Base-by-base conservation (phyloP, 208 protist genomes). In the Acanthamoeba healyi region DNA sequence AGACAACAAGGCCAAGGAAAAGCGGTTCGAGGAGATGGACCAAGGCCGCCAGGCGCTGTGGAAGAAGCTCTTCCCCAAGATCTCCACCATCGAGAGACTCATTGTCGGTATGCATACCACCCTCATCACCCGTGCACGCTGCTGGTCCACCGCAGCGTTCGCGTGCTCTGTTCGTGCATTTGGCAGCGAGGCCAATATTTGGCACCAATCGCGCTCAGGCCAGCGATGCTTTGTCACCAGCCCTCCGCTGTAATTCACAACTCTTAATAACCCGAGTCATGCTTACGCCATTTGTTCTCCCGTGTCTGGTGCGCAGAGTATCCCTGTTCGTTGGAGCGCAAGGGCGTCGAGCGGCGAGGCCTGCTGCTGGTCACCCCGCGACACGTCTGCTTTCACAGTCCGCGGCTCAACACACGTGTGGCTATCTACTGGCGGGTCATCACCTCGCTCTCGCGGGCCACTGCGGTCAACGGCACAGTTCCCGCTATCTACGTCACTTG, bases 21-120 rank as follows among this genome's bases (percentile, higher is more conserved):
- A 42, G 56, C 40, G 63, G 14, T 92, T 77, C 63, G 44, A 65
- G 22, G 86, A 92, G 46, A 92, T 92, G 56, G 86, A 92, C 36
- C 32, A 29, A 2, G 34, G 58, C 6, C 44, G 44, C 3, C 86
- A 92, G 38, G 58, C 44, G 1, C 36, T 92, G 5, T 92, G 86
- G 86, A 92, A 92, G 86, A 92, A 92, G 46, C 44, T 63, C 56
- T 92, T 92, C 22, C 46, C 86, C 36, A 92, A 92, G 36, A 91
- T 91, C 17, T 91, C 84, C 84, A 91, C 84, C 17, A 91, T 91
- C 84, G 84, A 91, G 40, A 49, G 84, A 1, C 84, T 91, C 61
- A 91, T 91, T n/a, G 61, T 72, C 12, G 84, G 84, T 91, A 70
- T 32, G 22, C 22, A 5, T 17, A n/a, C n/a, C n/a, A n/a, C n/a